Base-by-base conservation (phyloP, 805 yeast genomes). In the Millerago galiae region DNA sequence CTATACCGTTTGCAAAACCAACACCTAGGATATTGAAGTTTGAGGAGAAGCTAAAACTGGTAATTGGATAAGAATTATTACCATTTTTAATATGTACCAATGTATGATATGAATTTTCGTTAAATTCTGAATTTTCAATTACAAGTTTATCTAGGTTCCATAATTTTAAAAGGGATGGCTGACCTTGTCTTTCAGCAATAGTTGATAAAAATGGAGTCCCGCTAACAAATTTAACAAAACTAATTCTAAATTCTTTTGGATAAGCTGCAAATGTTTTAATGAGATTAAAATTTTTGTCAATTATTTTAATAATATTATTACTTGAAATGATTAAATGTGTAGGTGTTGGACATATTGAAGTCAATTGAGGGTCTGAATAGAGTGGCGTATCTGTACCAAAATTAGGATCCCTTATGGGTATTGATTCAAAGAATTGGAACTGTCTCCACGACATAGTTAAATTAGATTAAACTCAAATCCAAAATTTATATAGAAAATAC, bases 1-100 rank as follows among this genome's bases (percentile, higher is more conserved):
- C 88, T 16, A 79, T 71, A 2, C 99, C 99, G 59, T 89, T 83
- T 12, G 90, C 82, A 53, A 79, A 86, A 0, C 96, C 96, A 36
- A 86, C 64, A 0, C 84, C 90, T 6, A 83, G 59, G 28, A 85
- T 75, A 3, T 86, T 71, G 46, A 81, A 74, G 45, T 75, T 79
- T 2, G 60, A 51, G 13, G 79, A 72, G 38, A 72, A 63, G 13
- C 73, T 70, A 47, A 84, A 73, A 27, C 85, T 72, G 4, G 93
- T 79, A 46, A 89, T 66, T 0, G 97, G 97, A 51, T 70, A 85
- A 2, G 87, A 75, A 58, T 90, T 88, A 35, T 74, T 72, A 3
- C 88, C 93, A 54, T 85, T 85, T 40, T 73, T 70, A 18, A 89
- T 73, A 43, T 67, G 67, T 3, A 83, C 83, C 35, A 71, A 68